Evolutionary conservation across 371 early-diverging fungal species (phyloP).

Genomic region (Globomyces sp.): DNA sequence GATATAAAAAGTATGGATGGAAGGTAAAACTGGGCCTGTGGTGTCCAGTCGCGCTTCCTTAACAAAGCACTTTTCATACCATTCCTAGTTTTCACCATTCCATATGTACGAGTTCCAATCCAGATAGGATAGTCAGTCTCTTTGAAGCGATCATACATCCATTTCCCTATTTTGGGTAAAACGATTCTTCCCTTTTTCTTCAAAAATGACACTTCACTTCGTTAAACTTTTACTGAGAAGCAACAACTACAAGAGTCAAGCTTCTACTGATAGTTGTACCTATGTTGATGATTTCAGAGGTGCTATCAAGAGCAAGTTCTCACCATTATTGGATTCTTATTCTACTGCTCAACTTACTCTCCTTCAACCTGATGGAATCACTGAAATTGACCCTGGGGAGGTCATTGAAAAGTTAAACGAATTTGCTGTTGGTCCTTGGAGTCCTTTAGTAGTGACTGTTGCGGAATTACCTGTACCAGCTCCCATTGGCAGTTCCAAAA

Average conservation of each 20-base stretch:
- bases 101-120: too few species aligned
- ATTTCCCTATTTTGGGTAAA: too few species aligned
- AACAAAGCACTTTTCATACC: too few species aligned
- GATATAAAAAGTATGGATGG: too few species aligned
- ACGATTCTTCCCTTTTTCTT: too few species aligned
- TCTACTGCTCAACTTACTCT: background rate
- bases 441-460: background rate
- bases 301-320: constrained; percentile 3
- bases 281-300: background rate
- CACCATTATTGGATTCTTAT: background rate
- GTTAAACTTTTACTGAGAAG: too few species aligned
- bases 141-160: too few species aligned
- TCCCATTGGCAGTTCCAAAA: background rate
- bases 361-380: background rate
- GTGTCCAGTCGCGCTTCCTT: too few species aligned
- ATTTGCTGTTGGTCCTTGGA: background rate
- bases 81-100: too few species aligned
- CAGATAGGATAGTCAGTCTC: too few species aligned
- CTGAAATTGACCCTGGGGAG: background rate
- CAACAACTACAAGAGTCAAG: background rate
- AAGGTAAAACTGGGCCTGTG: too few species aligned
- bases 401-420: background rate
- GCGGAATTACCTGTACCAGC: background rate
- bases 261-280: background rate
- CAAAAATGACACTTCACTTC: too few species aligned